Evolutionary conservation across 2,329 filamentous ascomycete species (phyloP), one percentile per base, ranked within the genome.

Genomic region (Thelonectria discophora): DNA sequence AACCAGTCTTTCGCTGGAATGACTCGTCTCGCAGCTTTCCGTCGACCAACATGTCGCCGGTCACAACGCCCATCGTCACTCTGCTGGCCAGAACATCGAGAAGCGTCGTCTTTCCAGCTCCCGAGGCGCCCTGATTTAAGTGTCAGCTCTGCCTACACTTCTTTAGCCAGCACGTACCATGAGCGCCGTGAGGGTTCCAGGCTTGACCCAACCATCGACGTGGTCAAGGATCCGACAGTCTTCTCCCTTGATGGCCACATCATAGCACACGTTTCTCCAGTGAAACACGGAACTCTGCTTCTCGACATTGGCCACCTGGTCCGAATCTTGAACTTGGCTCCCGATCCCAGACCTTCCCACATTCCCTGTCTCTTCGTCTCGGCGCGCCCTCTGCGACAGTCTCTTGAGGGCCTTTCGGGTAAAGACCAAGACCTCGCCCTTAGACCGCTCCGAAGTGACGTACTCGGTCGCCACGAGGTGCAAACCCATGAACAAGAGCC

Each of bases 31-130:
- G 86, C 37, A 85, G 86, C 45, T 81, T 83, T 18, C 83, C 84
- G 61, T 85, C 81, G 15, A 86, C 82, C 7, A 84, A 74, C 88
- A 95, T 93, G 65, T 93, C 89, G 56, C 92, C 92, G 2, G 84
- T 86, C 42, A 95, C 90, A 24, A 94, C 88, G 75, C 92, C 92
- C 87, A 93, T 93, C 0, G 90, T 92, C 9, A 90, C 89, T 73
- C 92, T 88, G 60, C 89, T 90, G 34, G 92, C 92, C 59, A 97
- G 82, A 21, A 91, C 90, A 76, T 96, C 91, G 37, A 96, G 80
- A 17, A 96, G 84, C 0, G 92, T 95, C 0, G 92, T 96, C 75
- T 96, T 96, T 51, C 92, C 92, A 17, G 92, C 92, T 69, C 92
- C 92, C 17, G 89, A 91, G 11, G 92, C 90, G 78, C 68, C 68